Evolutionary conservation across 106 monocot species (phyloP).

Genomic region (Dendrobium chrysotoxum): DNA sequence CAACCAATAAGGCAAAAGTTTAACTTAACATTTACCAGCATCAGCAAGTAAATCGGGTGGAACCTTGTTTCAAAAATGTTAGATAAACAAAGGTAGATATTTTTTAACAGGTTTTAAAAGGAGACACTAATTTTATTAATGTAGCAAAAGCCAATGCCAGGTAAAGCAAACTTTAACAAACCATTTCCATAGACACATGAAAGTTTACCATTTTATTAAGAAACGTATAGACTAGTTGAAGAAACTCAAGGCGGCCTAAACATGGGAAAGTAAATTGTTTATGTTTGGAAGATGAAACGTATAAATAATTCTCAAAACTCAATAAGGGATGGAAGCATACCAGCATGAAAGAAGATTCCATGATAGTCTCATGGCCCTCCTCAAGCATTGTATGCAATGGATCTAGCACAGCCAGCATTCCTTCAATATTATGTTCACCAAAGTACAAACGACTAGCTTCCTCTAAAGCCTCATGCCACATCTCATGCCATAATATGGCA

Average conservation of each 20-base stretch:
- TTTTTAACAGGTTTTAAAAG: not conserved
- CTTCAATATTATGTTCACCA: constrained; percentile 97
- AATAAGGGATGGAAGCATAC: constrained; percentile 23
- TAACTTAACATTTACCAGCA: not conserved
- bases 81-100: not conserved
- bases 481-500: constrained; percentile 98
- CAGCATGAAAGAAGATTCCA: constrained; percentile 91
- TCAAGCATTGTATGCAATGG: constrained; percentile 85
- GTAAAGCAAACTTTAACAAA: no score
- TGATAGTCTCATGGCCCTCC: constrained; percentile 76
- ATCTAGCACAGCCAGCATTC: constrained; percentile 84
- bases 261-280: not conserved
- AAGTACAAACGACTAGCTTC: constrained; percentile 99
- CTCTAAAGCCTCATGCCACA: constrained; percentile 99
- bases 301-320: not conserved
- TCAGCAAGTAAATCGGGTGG: no score
- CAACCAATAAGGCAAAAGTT: no score
- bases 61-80: not conserved
- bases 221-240: not conserved
- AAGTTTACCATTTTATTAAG: not conserved
- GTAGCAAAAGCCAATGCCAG: not conserved
- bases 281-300: not conserved
- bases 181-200: no score
- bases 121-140: not conserved
- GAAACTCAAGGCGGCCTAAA: not conserved